Evolutionary conservation across 2,329 filamentous ascomycete species (phyloP), one percentile per base, ranked within the genome.

Genomic region (Raffaelea albimanens): DNA sequence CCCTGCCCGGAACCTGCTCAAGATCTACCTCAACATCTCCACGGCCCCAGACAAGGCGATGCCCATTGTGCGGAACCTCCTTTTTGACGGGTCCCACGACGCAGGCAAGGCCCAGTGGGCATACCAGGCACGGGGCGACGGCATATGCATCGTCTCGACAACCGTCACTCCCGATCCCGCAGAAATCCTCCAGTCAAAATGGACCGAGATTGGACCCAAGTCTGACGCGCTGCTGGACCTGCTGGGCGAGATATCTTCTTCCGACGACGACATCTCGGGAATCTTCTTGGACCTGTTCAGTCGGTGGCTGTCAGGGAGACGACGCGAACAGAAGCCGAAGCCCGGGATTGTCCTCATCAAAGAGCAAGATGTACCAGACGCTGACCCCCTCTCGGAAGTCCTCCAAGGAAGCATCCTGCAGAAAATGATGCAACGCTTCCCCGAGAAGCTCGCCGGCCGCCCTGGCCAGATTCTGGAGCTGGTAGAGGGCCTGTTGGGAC

Each of bases 391-490:
- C 3, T 58, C 58, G 4, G 67, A 70, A 4, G 63, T 88, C 1
- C 61, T 74, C 5, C 72, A 84, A 52, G 69, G 80, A 5, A 79
- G 79, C 43, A 63, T 86, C 1, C 68, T 87, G 8, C 80, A 85
- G 56, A 74, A 72, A 31, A 72, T 88, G 63, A 78, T 87, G 61
- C 74, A 77, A 21, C 72, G 68, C 41, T 73, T 82, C 41, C 74
- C 80, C 1, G 75, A 82, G 20, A 80, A 77, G 52, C 69, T 88
- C 13, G 74, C 83, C 25, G 73, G 71, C 29, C 75, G 80, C 48
- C 82, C 83, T 2, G 73, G 73, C 40, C 79, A 85, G 54, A 70
- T 86, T 7, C 64, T 88, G 2, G 74, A 80, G 41, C 70, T 89
- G 2, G 73, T 83, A 43, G 69, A 70, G 44, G 74, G 83, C 47